Base-by-base conservation (phyloP, 768 basidiomycete genomes). In the Mycena olivaceomarginata region DNA sequence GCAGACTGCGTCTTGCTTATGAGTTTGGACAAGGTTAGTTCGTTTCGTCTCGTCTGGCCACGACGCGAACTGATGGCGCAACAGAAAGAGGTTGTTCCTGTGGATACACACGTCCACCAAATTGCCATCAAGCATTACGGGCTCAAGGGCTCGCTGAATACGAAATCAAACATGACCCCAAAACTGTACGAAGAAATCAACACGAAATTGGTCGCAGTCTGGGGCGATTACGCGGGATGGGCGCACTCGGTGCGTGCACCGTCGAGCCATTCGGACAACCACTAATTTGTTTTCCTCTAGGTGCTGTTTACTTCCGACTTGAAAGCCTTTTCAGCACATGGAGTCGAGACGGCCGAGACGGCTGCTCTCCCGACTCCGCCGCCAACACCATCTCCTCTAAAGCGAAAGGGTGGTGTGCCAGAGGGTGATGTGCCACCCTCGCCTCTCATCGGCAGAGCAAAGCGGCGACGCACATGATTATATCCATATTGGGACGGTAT, bases 31-130 rank as follows among this genome's bases (percentile, higher is more conserved):
- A 96, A 97, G 90, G 96, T 96, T 76, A 10, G 74, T 79, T 64
- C 25, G 15, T 15, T 56, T 45, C 20, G 40, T 31, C 45, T 46
- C 13, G 12, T 1, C 12, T 10, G 46, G 31, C 31, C 31, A 31
- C 31, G 31, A 31, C 31, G 31, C 31, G 31, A 31, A 3, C 31
- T 31, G 31, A 67, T 40, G 74, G 67, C 43, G 48, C 20, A 75
- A 25, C 80, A 98, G 96, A 90, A 87, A 81, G 94, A 96, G 78
- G 93, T 97, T 18, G 91, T 99, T 11, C 98, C 98, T 5, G 96
- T 99, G 68, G 98, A 99, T 82, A 98, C 98, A 0, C 98, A 99
- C 83, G 95, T 99, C 40, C 89, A 95, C 78, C 97, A 98, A 82
- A 97, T 99, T 69, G 96, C 96, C 11, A 86, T 90, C 31, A 96